A percentile compares a stretch with the other conserved stretches of the same genome.
These are phyloP conservation scores for Penicillium antarcticum DNA, from an alignment of 495 filamentous ascomycete genomes.

Conservation along the genomic window DNA sequence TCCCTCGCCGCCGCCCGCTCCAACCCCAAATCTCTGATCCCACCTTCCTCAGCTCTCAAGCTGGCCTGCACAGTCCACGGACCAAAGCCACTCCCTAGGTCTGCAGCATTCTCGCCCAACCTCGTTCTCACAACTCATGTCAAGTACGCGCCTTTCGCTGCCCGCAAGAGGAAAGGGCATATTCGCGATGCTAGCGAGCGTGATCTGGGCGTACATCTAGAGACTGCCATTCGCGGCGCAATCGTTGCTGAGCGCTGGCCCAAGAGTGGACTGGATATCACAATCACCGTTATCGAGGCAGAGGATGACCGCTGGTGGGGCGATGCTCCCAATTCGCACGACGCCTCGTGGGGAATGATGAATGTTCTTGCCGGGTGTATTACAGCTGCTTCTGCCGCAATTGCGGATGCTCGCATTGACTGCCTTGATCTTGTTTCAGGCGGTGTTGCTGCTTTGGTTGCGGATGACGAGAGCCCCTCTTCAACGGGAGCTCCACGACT, in stretches of 20 bases:
- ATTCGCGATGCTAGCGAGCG: slow-evolving; percentile 82
- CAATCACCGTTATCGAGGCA: slow-evolving; percentile 88
- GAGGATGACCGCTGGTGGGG: slow-evolving; percentile 71
- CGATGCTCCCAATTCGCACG: slow-evolving; percentile 44
- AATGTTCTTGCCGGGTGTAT: slow-evolving; percentile 88
- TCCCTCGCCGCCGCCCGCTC: slow-evolving; percentile 47
- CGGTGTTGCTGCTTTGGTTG: slow-evolving; percentile 80
- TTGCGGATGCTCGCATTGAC: slow-evolving; percentile 93
- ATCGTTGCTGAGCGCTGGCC: slow-evolving; percentile 94
- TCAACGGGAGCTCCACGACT: slow-evolving; percentile 41
- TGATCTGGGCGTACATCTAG: slow-evolving; percentile 86
- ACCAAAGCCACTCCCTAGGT: slow-evolving; percentile 84
- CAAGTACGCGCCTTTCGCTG: slow-evolving; percentile 94
- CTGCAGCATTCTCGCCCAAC: slow-evolving; percentile 83
- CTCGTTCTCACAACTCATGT: slow-evolving; percentile 87
- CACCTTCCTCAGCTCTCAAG: slow-evolving; percentile 67
- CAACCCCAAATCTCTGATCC: slow-evolving; percentile 42
- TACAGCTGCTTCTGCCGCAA: slow-evolving; percentile 90
- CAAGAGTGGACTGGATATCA: slow-evolving; percentile 90
- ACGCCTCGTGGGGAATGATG: slow-evolving; percentile 74
- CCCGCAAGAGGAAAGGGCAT: slow-evolving; percentile 76
- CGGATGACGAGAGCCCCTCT: slow-evolving; percentile 32
- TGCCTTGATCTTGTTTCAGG: slow-evolving; percentile 89
- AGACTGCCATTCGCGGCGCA: slow-evolving; percentile 82
- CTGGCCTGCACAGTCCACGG: slow-evolving; percentile 90